Percentiles rank a stretch among this genome's conserved stretches.
Conservation (phyloP, 768 basidiomycete species). For the Sutorius australiensis region DNA sequence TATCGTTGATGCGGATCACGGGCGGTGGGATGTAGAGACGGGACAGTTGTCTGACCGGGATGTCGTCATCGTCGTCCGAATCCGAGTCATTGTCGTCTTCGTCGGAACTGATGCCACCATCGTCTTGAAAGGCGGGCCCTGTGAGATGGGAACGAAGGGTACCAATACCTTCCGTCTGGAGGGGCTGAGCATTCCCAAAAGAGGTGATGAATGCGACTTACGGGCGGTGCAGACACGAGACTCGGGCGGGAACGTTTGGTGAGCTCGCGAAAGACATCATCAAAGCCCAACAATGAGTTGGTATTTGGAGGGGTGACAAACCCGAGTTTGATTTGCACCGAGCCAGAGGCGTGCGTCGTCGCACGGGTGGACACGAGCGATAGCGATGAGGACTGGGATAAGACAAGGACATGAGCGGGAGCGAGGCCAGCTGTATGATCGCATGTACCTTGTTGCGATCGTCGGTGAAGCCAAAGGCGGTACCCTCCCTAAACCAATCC, state of each 20-base stretch:
- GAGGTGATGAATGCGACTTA: conserved; percentile 34
- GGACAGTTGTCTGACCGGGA: conserved; percentile 19
- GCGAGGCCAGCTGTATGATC: not conserved
- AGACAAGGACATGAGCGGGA: not conserved
- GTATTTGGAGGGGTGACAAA: conserved; percentile 47
- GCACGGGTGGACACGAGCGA: conserved; percentile 48
- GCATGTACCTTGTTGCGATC: conserved; percentile 61
- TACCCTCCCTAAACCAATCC: conserved; percentile 65
- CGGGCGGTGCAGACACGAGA: conserved; percentile 74
- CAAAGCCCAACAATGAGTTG: conserved; percentile 44
- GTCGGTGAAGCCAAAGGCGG: conserved; percentile 52
- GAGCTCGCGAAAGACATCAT: conserved; percentile 61
- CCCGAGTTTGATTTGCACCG: conserved; percentile 59
- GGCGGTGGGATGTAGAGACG: conserved; percentile 24
- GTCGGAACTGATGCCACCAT: conserved; percentile 67
- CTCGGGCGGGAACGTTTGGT: conserved; percentile 60
- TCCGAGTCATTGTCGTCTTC: conserved; percentile 37
- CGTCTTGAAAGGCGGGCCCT: conserved; percentile 64
- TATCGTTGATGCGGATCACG: conserved; percentile 17
- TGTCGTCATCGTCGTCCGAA: conserved; percentile 30
- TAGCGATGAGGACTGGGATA: conserved; percentile 42
- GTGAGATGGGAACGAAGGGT: conserved; percentile 65
- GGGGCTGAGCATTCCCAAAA: not conserved
- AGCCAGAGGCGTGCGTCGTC: conserved; percentile 45
- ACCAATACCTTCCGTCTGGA: conserved; percentile 80